Conservation (phyloP, 1,139 yeast species). For the Citeromyces hawaiiensis region DNA sequence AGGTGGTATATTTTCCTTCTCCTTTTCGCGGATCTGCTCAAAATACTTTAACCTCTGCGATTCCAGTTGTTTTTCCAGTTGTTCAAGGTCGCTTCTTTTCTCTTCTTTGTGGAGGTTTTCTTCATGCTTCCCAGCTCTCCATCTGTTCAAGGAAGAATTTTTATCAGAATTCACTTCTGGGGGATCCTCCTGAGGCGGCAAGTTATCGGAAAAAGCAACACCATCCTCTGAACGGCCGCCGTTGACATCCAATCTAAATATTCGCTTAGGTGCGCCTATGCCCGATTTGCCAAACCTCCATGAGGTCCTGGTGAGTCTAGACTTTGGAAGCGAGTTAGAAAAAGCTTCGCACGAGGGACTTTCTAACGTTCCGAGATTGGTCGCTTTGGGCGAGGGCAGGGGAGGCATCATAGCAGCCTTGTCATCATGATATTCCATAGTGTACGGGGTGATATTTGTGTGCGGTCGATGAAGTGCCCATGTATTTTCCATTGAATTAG, state of each 20-base stretch:
- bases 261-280: constrained; percentile 3
- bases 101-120: constrained; percentile 11
- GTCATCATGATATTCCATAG: constrained; percentile 5
- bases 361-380: background rate
- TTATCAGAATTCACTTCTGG: background rate
- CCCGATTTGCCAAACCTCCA: constrained; percentile 2
- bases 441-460: constrained; percentile 12
- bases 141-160: constrained; percentile 9
- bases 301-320: background rate
- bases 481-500: constrained; percentile 19
- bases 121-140: constrained; percentile 8
- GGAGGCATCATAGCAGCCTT: constrained; percentile 3
- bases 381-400: constrained; percentile 2
- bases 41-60: constrained; percentile 1
- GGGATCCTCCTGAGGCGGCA: background rate
- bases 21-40: background rate
- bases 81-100: constrained; percentile 4
- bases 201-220: no score
- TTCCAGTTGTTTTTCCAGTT: background rate
- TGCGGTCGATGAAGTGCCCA: constrained; percentile 8
- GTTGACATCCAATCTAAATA: background rate
- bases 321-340: background rate
- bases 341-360: background rate
- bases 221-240: background rate
- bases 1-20: background rate